Evolutionary conservation across 768 basidiomycete species (phyloP).

Genomic region (Boletus fagicola): DNA sequence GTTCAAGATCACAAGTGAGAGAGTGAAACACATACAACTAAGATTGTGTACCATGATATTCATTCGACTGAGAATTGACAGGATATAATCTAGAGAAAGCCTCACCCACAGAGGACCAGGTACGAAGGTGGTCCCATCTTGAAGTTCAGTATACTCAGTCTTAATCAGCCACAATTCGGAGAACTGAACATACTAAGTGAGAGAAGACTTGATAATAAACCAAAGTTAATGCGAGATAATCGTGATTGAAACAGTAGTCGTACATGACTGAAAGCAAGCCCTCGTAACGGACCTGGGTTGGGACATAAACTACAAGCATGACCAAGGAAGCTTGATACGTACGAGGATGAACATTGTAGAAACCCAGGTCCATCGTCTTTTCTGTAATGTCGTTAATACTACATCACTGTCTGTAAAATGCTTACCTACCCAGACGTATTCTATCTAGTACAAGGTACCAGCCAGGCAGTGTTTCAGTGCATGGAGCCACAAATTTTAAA

Average conservation of each 20-base stretch:
- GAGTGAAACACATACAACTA: slow-evolving; percentile 6
- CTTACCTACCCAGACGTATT: slow-evolving; percentile 8
- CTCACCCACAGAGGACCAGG: slow-evolving; percentile 8
- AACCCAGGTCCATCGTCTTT: not conserved
- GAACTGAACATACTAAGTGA: not conserved
- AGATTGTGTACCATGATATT: not conserved
- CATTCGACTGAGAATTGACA: not conserved
- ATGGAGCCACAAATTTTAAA: not conserved
- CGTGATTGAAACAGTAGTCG: not conserved
- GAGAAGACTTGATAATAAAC: not conserved
- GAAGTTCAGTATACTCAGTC: not conserved
- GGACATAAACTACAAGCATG: not conserved
- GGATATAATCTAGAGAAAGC: no score
- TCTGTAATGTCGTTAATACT: not conserved
- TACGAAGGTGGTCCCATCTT: not conserved
- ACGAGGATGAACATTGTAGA: not conserved
- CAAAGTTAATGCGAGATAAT: not conserved
- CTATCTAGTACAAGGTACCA: not conserved
- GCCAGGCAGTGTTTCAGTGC: not conserved
- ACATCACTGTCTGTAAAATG: not conserved
- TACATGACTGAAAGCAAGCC: slow-evolving; percentile 6
- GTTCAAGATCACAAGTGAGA: not conserved
- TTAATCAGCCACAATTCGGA: no score
- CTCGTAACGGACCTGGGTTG: slow-evolving; percentile 12
- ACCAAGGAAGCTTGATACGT: not conserved